These are phyloP conservation scores for Hyparrhenia diplandra DNA, from an alignment of 176 grass and related monocot genomes.

Conservation along the genomic window DNA sequence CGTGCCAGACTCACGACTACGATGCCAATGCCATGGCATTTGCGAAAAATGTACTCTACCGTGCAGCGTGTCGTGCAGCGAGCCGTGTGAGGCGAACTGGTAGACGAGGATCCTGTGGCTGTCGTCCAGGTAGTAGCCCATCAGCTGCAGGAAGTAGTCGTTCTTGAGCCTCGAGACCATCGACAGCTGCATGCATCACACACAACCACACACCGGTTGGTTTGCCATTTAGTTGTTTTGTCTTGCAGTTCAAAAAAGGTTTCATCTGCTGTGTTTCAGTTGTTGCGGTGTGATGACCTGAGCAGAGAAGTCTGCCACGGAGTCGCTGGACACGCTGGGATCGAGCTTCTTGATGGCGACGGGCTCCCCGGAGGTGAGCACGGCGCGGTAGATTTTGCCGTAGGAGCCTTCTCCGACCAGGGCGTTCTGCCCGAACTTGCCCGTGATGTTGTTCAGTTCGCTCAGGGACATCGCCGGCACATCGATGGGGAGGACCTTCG, in stretches of 20 bases:
- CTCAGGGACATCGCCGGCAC: slow-evolving; percentile 34
- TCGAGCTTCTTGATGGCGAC: slow-evolving; percentile 58
- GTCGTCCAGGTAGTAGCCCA: slow-evolving; percentile 51
- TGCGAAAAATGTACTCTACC: slow-evolving; percentile 3
- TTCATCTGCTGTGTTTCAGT: background rate
- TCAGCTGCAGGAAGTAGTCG: slow-evolving; percentile 43
- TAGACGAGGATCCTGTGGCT: slow-evolving; percentile 44
- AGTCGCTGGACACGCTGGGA: slow-evolving; percentile 39
- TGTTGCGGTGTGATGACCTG: slow-evolving; percentile 1
- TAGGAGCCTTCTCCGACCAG: slow-evolving; percentile 67
- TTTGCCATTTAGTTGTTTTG: too few species aligned
- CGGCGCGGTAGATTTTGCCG: slow-evolving; percentile 37
- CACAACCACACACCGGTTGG: background rate
- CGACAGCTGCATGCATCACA: slow-evolving; percentile 37
- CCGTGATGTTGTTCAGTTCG: slow-evolving; percentile 42
- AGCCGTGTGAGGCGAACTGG: slow-evolving; percentile 46
- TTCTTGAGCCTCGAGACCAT: slow-evolving; percentile 58
- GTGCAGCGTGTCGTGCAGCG: slow-evolving; percentile 47
- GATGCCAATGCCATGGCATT: background rate
- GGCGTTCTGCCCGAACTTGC: slow-evolving; percentile 29
- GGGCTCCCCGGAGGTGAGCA: slow-evolving; percentile 23
- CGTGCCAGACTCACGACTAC: background rate
- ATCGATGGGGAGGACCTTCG: slow-evolving; percentile 43
- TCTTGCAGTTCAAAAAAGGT: too few species aligned
- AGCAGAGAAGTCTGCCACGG: slow-evolving; percentile 37